Evolutionary conservation across 2,329 filamentous ascomycete genomes (phyloP).

Genomic region (Trichoderma citrinoviride): DNA sequence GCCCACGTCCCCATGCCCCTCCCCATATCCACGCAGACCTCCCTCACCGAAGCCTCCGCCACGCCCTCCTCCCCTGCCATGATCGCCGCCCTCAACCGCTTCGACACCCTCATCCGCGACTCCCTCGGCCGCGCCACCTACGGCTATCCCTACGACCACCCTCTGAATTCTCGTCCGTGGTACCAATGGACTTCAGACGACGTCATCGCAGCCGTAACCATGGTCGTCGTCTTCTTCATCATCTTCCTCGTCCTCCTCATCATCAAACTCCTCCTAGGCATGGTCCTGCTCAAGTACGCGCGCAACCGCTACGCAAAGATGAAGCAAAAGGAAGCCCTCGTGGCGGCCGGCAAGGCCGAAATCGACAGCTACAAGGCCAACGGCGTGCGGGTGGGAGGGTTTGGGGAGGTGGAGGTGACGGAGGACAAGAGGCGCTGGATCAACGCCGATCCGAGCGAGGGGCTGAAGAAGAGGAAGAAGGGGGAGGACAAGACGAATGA

Average conservation of each 20-base stretch:
- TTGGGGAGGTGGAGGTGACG: slow-evolving; percentile 80
- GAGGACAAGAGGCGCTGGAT: slow-evolving; percentile 86
- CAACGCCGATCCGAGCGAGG: slow-evolving; percentile 79
- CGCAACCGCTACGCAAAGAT: slow-evolving; percentile 77
- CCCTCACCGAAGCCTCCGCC: slow-evolving; percentile 62
- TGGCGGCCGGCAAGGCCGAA: slow-evolving; percentile 47
- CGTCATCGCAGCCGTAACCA: slow-evolving; percentile 72
- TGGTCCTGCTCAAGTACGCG: slow-evolving; percentile 77
- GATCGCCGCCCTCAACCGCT: slow-evolving; percentile 72
- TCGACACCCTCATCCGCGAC: slow-evolving; percentile 72
- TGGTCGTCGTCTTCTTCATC: slow-evolving; percentile 80
- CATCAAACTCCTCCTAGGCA: slow-evolving; percentile 81
- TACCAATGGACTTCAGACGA: slow-evolving; percentile 67
- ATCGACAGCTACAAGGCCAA: slow-evolving; percentile 62
- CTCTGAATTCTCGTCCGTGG: slow-evolving; percentile 43
- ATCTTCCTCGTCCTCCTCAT: slow-evolving; percentile 82
- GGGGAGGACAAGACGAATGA: slow-evolving; percentile 39
- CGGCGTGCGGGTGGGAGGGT: slow-evolving; percentile 75
- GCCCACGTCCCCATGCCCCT: slow-evolving; percentile 77
- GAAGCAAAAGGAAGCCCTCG: slow-evolving; percentile 64
- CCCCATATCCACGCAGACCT: slow-evolving; percentile 61
- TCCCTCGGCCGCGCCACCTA: slow-evolving; percentile 74
- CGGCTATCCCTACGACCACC: slow-evolving; percentile 48
- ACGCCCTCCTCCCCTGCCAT: slow-evolving; percentile 69
- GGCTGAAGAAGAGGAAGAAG: slow-evolving; percentile 56